Base-by-base conservation (phyloP, 1,284 basidiomycete species). In the Inonotus obliquus region DNA sequence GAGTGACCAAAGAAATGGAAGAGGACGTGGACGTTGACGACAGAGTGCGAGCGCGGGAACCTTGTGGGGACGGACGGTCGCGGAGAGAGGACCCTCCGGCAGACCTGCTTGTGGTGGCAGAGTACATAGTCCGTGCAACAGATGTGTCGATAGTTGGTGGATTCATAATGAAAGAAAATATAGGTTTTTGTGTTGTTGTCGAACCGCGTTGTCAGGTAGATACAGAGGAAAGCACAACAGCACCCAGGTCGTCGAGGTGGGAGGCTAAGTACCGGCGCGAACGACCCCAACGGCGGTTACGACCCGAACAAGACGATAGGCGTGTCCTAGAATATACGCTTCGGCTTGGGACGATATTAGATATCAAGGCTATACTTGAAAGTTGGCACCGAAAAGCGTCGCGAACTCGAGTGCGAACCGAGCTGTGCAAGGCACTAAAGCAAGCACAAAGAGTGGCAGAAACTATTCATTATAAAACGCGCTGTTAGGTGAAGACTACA, bases 1-100 rank as follows among this genome's bases (percentile, higher is more conserved):
- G 83, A 35, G 84, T 84, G 47, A 80, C 71, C 55, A 81, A 73
- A 35, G 82, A 82, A 45, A 82, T 69, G 5, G 82, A 82, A 13
- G 85, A 85, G 44, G 76, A 70, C 4, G 81, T 76, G 14, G 85
- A 86, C 14, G 81, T 79, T 39, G 78, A 79, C 29, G 85, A 86
- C 17, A 73, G 69, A 65, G 78, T 83, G 19, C 62, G 62, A n/a
- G 48, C 23, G 14, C 62, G 62, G 4, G 62, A 25, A 32, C 45
- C 58, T 19, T 23, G 62, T 9, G 48, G 21, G 25, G 45, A 49
- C 45, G 14, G 47, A 21, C 32, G n/a, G n/a, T 44, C 13, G 7
- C 17, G 41, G 29, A n/a, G 39, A 21, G 23, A 55, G 25, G 58
- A 59, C 6, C 10, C 47, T 19, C 49, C 47, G 2, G 49, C 57